Conservation (phyloP, 1,284 basidiomycete genomes). For the Golubevia pallescens region DNA sequence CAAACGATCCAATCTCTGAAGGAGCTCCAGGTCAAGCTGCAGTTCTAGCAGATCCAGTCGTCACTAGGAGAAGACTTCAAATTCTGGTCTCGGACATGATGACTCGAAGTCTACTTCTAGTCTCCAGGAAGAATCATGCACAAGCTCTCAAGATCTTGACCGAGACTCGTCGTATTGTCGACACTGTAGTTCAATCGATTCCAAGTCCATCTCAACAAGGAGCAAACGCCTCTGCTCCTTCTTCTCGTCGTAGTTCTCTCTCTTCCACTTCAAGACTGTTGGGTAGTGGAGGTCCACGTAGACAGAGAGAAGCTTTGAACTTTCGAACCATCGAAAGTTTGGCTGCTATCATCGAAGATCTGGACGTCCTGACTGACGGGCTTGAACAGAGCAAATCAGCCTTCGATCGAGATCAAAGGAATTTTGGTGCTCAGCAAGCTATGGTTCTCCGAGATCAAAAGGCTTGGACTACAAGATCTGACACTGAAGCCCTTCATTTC, state of each 20-base stretch:
- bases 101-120: slow-evolving; percentile 45
- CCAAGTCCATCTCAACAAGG: neutral
- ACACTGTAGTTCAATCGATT: slow-evolving; percentile 46
- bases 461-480: slow-evolving; percentile 46
- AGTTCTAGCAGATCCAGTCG: slow-evolving; percentile 40
- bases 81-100: slow-evolving; percentile 56
- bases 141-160: slow-evolving; percentile 44
- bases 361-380: slow-evolving; percentile 43
- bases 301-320: slow-evolving; percentile 36
- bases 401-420: slow-evolving; percentile 45
- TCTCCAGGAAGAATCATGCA: slow-evolving; percentile 42
- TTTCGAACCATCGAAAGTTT: slow-evolving; percentile 35
- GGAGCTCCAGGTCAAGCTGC: slow-evolving; percentile 33
- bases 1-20: slow-evolving; percentile 34
- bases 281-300: slow-evolving; percentile 1
- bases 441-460: slow-evolving; percentile 54
- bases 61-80: slow-evolving; percentile 47
- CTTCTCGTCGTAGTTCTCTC: neutral
- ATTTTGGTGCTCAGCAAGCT: slow-evolving; percentile 54
- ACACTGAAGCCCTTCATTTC: slow-evolving; percentile 42
- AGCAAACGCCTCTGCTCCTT: neutral
- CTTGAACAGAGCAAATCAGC: slow-evolving; percentile 34
- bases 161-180: slow-evolving; percentile 52
- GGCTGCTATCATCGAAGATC: slow-evolving; percentile 49
- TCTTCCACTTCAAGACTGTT: neutral